Evolutionary conservation across 164 flowering plant genomes (phyloP), one percentile per base, ranked within the genome.

Genomic region (Cinnamomum chago): DNA sequence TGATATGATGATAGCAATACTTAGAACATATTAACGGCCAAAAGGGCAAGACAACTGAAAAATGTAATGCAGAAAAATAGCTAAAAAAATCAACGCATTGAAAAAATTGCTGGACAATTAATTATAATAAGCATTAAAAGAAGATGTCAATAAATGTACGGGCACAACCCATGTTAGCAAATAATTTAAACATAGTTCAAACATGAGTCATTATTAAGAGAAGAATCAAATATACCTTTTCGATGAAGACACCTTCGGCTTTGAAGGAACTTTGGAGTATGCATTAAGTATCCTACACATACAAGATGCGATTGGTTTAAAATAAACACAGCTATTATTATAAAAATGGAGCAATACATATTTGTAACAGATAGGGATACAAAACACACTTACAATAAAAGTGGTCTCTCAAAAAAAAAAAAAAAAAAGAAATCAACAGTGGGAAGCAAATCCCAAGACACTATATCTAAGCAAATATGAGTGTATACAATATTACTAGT

Each of bases 201-300:
- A 55, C n/a, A 55, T 5, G 6, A 55, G 17, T 55, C n/a, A 55
- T 55, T 14, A 15, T 15, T 55, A 55, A 15, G 60, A 55, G 60
- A 55, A 62, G 58, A 15, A 58, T 30, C 25, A 69, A 40, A 5
- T 47, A 73, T 84, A 93, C 98, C 95, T 90, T 83, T 90, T 89
- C 17, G 80, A 70, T 51, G 92, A 50, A 74, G 94, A 67, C 40
- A 84, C 85, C 81, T 88, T 90, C 60, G 89, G 73, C 82, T 89
- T 90, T 75, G 88, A 82, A 73, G 97, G 95, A 82, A 88, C 93
- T 78, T 92, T 94, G 74, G 97, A 80, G 79, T 88, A 94, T 62
- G 98, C 98, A 86, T 78, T 88, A 23, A 94, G 86, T 75, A 94
- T 92, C 89, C 98, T 94, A 85, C 20, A 76, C 51, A 74, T 10